Evolutionary conservation across 345 rosid genomes (phyloP).

Genomic region (Pelargonium nanum): DNA sequence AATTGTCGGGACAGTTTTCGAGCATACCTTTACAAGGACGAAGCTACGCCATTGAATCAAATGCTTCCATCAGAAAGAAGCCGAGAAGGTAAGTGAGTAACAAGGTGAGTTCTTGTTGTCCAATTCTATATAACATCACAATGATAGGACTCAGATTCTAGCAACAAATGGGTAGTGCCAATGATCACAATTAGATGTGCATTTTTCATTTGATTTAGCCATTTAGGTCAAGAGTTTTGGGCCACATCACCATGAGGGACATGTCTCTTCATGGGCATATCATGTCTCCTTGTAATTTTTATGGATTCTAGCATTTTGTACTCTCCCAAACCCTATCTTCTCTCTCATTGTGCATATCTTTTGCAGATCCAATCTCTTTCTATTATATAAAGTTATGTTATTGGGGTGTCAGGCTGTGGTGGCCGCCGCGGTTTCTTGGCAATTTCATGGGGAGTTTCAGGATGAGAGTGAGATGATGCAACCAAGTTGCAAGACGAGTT

Average conservation of each 20-base stretch:
- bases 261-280: constrained; percentile 18
- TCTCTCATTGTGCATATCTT: not conserved
- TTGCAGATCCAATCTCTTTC: not conserved
- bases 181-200: not conserved
- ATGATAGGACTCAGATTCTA: constrained; percentile 3
- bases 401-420: too few relatives aligned
- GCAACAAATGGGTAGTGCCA: constrained; percentile 8
- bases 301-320: constrained; percentile 13
- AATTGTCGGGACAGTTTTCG: not conserved
- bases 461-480: not conserved
- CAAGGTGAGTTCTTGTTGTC: not conserved
- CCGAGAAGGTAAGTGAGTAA: not conserved
- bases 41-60: constrained; percentile 13
- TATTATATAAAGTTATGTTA: too few relatives aligned
- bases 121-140: not conserved
- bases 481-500: not conserved
- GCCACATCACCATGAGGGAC: constrained; percentile 14
- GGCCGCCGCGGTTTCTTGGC: too few relatives aligned
- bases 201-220: too few relatives aligned
- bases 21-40: not conserved
- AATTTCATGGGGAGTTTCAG: too few relatives aligned
- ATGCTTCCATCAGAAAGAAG: constrained; percentile 23
- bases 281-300: not conserved
- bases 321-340: not conserved
- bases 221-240: too few relatives aligned